Evolutionary conservation across 345 rosid genomes (phyloP).

Genomic region (Citrus inodora): DNA sequence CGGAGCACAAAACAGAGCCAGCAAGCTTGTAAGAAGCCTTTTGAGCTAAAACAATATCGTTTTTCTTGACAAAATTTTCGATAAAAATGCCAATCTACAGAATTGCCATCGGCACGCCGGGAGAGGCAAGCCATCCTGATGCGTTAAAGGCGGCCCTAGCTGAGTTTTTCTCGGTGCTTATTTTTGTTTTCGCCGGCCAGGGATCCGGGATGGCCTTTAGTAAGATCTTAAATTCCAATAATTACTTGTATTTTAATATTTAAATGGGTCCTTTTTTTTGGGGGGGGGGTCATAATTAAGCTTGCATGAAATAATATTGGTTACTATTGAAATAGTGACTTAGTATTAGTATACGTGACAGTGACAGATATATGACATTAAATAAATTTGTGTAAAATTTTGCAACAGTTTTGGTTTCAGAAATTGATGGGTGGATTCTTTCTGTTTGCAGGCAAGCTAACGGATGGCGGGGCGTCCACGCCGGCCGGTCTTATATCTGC

Average conservation of each 20-base stretch:
- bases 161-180: slow-evolving; percentile 70
- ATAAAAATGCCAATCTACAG: slow-evolving; percentile 52
- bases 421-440: background rate
- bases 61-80: background rate
- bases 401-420: background rate
- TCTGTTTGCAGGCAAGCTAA: slow-evolving; percentile 31
- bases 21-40: background rate
- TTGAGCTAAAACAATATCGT: background rate
- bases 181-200: slow-evolving; percentile 83
- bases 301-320: too few relatives aligned
- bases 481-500: slow-evolving; percentile 75
- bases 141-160: slow-evolving; percentile 67
- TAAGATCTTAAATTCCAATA: slow-evolving; percentile 18
- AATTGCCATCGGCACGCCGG: slow-evolving; percentile 55
- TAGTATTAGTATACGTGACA: too few relatives aligned
- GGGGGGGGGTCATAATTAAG: too few relatives aligned
- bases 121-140: slow-evolving; percentile 67
- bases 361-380: too few relatives aligned
- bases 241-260: background rate
- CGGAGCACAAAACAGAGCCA: background rate
- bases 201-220: slow-evolving; percentile 91
- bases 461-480: slow-evolving; percentile 44
- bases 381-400: too few relatives aligned
- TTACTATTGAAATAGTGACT: too few relatives aligned
- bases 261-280: too few relatives aligned